Evolutionary conservation across 306 rosid species (phyloP), one percentile per base, ranked within the genome.

Genomic region (Dryas octopetala): DNA sequence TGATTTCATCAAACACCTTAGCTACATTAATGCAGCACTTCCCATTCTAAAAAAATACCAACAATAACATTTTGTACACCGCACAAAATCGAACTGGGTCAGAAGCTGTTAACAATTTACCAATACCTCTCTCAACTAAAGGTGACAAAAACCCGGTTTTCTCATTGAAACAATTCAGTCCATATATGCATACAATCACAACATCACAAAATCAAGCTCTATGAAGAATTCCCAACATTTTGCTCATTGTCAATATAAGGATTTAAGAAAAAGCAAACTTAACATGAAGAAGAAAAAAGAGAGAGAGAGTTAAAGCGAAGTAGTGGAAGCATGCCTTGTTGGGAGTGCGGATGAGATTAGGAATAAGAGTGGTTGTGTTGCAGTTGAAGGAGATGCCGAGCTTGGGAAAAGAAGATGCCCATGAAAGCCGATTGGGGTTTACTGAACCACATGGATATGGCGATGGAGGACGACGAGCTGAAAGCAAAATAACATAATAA

Each of bases 351-450:
- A 16, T 43, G 45, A 73, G 60, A 45, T 61, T 74, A n/a, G 82
- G 60, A 45, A 53, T 74, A n/a, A 80, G 71, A 47, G 79, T 77
- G 70, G 10, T 71, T 9, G 74, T 4, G 50, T 46, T 43, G 70
- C 75, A 60, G 44, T 41, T 28, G 50, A 62, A 76, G 75, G 53
- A 71, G 77, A 74, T 40, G 61, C 52, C 59, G 5, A 88, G 73
- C 23, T 77, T 74, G 67, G 90, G 87, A 68, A 87, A 82, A 12
- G 91, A 83, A 70, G 86, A 80, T 0, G 82, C 49, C 89, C 87
- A 89, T 26, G 91, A 87, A 60, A 85, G 79, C 10, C 79, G 75
- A 26, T 61, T 49, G 79, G 85, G 84, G 82, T 77, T 84, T 12
- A 78, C 55, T 4, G 81, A 54, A 66, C 78, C 67, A 62, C 67